Evolutionary conservation across 768 basidiomycete genomes (phyloP).

Genomic region (Chiua virens): DNA sequence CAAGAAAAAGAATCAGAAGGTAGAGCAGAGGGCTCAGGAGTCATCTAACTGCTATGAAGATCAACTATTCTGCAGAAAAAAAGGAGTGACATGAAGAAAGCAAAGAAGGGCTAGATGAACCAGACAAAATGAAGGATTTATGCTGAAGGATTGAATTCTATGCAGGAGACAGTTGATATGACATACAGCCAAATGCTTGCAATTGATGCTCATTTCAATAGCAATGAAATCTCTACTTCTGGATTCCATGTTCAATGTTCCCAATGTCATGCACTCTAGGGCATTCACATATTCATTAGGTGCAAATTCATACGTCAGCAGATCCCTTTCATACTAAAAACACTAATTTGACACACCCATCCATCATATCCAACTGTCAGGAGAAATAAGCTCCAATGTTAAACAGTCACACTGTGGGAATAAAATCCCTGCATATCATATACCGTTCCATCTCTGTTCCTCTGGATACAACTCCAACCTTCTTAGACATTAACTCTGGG

Average conservation of each 20-base stretch:
- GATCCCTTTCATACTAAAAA: background rate
- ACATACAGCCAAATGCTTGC: constrained; percentile 94
- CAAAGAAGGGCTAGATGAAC: too few species aligned
- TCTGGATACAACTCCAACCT: too few species aligned
- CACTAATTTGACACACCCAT: constrained; percentile 62
- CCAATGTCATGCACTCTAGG: constrained; percentile 79
- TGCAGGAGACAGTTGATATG: too few species aligned
- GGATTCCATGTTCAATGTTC: constrained; percentile 79
- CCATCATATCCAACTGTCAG: constrained; percentile 90
- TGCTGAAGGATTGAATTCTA: too few species aligned
- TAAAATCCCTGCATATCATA: constrained; percentile 66
- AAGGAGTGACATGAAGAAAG: too few species aligned
- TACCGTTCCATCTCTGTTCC: too few species aligned
- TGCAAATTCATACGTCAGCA: constrained; percentile 73
- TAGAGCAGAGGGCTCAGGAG: too few species aligned
- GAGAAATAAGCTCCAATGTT: constrained; percentile 85
- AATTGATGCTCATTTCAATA: constrained; percentile 90
- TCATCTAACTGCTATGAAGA: too few species aligned
- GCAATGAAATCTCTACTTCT: constrained; percentile 90
- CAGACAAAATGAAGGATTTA: too few species aligned
- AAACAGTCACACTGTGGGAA: constrained; percentile 77
- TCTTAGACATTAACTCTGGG: too few species aligned
- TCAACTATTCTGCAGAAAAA: too few species aligned
- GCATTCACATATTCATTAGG: constrained; percentile 91
- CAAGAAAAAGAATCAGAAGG: too few species aligned